These are phyloP conservation scores for Starmerella vaccinii DNA, from an alignment of 805 yeast species.

Conservation along the genomic window DNA sequence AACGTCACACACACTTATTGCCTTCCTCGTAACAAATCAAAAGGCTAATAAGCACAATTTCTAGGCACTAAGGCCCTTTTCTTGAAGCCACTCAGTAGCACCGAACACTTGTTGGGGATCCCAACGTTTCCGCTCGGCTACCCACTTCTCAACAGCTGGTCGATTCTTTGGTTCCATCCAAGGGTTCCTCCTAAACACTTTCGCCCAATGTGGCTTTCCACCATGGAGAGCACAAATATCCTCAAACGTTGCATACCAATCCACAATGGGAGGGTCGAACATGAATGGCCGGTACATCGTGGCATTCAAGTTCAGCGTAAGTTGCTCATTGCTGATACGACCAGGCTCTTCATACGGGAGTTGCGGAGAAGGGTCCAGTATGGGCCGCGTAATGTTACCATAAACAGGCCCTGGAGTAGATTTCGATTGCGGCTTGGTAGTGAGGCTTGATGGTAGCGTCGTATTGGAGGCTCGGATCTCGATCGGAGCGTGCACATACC, in stretches of 20 bases:
- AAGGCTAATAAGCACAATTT: background rate
- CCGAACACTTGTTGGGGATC: constrained; percentile 80
- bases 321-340: constrained; percentile 55
- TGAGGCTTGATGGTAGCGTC: constrained; percentile 25
- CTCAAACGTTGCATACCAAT: constrained; percentile 82
- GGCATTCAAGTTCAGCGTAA: constrained; percentile 81
- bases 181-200: constrained; percentile 65
- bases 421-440: background rate
- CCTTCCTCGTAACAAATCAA: background rate
- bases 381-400: constrained; percentile 77
- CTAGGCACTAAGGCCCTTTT: constrained; percentile 46
- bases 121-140: constrained; percentile 49
- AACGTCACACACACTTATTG: too few species aligned
- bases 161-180: constrained; percentile 41
- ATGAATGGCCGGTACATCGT: constrained; percentile 94
- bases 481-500: constrained; percentile 86
- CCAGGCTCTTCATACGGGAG: constrained; percentile 43
- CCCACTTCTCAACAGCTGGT: constrained; percentile 50
- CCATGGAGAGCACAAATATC: constrained; percentile 62
- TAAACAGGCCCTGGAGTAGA: constrained; percentile 53
- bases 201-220: constrained; percentile 98
- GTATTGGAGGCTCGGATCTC: constrained; percentile 92
- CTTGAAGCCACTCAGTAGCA: constrained; percentile 70
- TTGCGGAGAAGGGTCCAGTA: constrained; percentile 67
- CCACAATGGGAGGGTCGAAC: constrained; percentile 52